Percentiles rank a stretch among this genome's conserved stretches.
phyloP scores from a whole-genome alignment of 495 filamentous ascomycete species.

The Annulohypoxylon stygium region DNA sequence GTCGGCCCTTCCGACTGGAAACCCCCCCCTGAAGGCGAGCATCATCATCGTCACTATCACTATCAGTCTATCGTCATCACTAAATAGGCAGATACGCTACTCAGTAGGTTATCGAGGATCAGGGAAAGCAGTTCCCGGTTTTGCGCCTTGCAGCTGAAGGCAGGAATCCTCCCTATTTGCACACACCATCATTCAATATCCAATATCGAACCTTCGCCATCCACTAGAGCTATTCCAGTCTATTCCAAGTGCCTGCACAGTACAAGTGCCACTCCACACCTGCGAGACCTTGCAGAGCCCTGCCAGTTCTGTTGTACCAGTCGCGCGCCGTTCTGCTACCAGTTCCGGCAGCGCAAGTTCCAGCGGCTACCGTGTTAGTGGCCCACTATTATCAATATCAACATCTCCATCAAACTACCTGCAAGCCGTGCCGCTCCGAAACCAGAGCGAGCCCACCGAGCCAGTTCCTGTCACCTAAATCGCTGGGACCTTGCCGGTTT shows the following conservation, averaged over 20 bases:
- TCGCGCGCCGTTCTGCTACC: constrained; percentile 41
- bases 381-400: constrained; percentile 49
- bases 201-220: constrained; percentile 31
- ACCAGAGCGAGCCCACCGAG: constrained; percentile 45
- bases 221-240: constrained; percentile 35
- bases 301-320: constrained; percentile 30
- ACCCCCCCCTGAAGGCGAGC: not conserved
- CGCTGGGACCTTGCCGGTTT: constrained; percentile 49
- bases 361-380: constrained; percentile 48
- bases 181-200: constrained; percentile 22
- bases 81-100: constrained; percentile 3
- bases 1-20: not conserved
- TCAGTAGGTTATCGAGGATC: constrained; percentile 12
- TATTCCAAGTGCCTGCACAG: constrained; percentile 11
- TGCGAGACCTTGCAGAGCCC: constrained; percentile 44
- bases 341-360: constrained; percentile 43
- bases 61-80: not conserved
- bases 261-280: constrained; percentile 37
- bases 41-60: not conserved
- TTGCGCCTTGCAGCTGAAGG: constrained; percentile 36
- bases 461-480: constrained; percentile 44
- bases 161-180: constrained; percentile 43
- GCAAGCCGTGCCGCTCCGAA: constrained; percentile 54
- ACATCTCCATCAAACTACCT: constrained; percentile 50
- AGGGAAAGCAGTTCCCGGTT: constrained; percentile 25